Base-by-base conservation (phyloP, 2,329 filamentous ascomycete genomes). In the Stachybotrys echinatus region DNA sequence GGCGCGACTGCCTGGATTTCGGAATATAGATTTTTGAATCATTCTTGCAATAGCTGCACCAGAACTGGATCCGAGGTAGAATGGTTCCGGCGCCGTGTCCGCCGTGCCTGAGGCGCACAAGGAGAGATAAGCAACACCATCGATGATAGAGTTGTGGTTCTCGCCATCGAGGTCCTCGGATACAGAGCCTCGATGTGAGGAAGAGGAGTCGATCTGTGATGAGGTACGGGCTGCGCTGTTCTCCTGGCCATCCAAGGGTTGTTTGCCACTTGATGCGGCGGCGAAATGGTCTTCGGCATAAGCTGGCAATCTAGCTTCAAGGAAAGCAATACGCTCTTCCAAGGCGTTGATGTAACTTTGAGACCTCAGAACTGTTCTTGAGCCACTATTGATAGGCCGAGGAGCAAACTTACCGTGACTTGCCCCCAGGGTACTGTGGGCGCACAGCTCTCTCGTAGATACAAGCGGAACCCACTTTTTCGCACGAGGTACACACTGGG, bases 281-380 rank as follows among this genome's bases (percentile, higher is more conserved):
- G 22, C 34, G 21, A 61, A 61, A n/a, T 63, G 60, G 37, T 63
- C 60, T 27, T 61, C 53, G 1, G 55, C 58, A 47, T 58, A 58
- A 4, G 55, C 60, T 2, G 60, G 61, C 43, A 63, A 48, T 1
- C 56, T 52, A 0, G 60, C 59, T 37, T 63, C 61, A 4, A 63
- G 54, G 6, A 63, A 63, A 1, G 61, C 61, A 18, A 63, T 63
- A 1, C 61, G 55, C 48, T 63, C 61, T 27, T 63, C 61, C 6
- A 63, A 47, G 1, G 57, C 60, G 6, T 52, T 59, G 54, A 62
- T 62, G 48, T 62, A 62, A 17, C 58, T 60, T 14, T 3, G 18
- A 3, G 17, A 12, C 10, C 8, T 31, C 7, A 12, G 40, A 19
- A 20, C 21, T 38, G 14, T 18, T n/a, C 12, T 6, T 23, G 19